Base-by-base conservation (phyloP, 2,329 filamentous ascomycete genomes). In the Fusarium euwallaceae region DNA sequence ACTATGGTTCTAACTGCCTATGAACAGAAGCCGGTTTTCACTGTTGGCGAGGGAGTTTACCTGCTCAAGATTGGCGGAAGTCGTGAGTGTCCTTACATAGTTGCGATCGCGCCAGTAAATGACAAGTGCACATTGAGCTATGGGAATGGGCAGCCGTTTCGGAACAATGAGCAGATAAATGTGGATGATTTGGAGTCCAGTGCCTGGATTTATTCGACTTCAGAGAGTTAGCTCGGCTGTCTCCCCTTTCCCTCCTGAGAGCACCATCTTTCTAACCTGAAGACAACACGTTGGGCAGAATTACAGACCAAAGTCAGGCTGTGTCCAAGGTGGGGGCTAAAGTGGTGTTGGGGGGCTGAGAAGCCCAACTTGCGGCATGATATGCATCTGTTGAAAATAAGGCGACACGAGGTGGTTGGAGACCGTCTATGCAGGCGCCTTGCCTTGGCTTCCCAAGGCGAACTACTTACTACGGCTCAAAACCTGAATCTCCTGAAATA, bases 31-130 rank as follows among this genome's bases (percentile, higher is more conserved):
- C 12, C 58, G 0, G 36, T 6, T 2, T 62, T 69, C 8, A 64
- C 1, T 4, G 65, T 43, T 6, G 64, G 64, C 4, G 64, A 69
- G 6, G 56, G 37, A 4, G 67, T 69, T 6, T 69, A 68, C 11
- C 32, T 68, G 16, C 20, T 64, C 12, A 67, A 48, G 22, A 22
- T 27, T 0, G 14, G 68, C 10, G 67, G 67, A 2, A 41, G 48
- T n/a, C 41, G 39, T 2, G 67, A 69, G 27, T 58, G 67, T 4
- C 67, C 67, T 1, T 69, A 58, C 10, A 7, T 69, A 1, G 48
- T 69, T 17, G 65, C 48, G 29, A 69, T 58, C 10, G 39, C 67
- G 2, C 67, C 65, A 4, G 24, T 2, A 2, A 20, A 16, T 22
- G 58, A 58, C 10, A 45, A 41, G 4, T 70, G 65, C 11, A 43